These are phyloP conservation scores for Lactifluus piperatus DNA, from an alignment of 768 basidiomycete species.

Conservation along the genomic window DNA sequence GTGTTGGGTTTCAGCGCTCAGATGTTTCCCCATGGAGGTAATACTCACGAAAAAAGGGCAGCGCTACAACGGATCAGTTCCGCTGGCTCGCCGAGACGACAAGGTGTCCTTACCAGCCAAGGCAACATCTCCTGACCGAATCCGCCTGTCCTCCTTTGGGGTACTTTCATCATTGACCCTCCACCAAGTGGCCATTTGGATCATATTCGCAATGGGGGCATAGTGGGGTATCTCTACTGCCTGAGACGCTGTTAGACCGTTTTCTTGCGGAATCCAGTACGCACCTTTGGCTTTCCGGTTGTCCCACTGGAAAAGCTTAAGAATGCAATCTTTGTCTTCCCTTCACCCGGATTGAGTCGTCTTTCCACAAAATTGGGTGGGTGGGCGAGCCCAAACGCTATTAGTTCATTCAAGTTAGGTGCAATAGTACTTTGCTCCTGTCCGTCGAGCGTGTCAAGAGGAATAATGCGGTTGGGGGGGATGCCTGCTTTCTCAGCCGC, in stretches of 20 bases:
- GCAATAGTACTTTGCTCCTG: not conserved
- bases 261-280: conserved; percentile 23
- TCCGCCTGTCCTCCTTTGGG: conserved; percentile 31
- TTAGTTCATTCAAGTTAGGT: conserved; percentile 38
- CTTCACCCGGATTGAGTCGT: conserved; percentile 46
- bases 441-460: conserved; percentile 20
- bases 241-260: conserved; percentile 30
- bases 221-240: conserved; percentile 61
- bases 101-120: conserved; percentile 38
- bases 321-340: conserved; percentile 52
- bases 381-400: conserved; percentile 33
- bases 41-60: conserved; percentile 26
- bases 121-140: conserved; percentile 48
- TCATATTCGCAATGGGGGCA: conserved; percentile 46
- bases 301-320: conserved; percentile 70
- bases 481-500: conserved; percentile 28
- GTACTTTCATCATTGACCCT: conserved; percentile 27
- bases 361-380: conserved; percentile 37
- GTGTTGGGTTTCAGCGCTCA: not conserved
- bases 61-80: conserved; percentile 18
- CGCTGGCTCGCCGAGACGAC: not conserved
- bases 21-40: not conserved
- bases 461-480: conserved; percentile 25
- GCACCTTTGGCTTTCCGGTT: conserved; percentile 42
- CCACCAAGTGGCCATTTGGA: conserved; percentile 22